Percentiles rank a stretch among this genome's conserved stretches.
Evolutionary conservation across 2,329 filamentous ascomycete species (phyloP).

Genomic region (Penicillium polonicum): DNA sequence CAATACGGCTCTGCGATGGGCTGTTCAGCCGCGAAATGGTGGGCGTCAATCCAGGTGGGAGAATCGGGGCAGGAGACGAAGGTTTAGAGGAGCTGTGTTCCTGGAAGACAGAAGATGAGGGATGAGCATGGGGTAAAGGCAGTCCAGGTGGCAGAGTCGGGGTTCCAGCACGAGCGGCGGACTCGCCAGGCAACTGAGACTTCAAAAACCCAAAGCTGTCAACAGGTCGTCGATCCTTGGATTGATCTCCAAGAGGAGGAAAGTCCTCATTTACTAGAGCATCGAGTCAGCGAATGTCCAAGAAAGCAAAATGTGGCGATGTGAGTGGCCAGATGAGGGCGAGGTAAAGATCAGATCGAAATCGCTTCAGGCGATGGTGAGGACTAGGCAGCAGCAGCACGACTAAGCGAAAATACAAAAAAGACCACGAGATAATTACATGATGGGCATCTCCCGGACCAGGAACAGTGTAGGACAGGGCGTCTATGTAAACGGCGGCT

Average conservation of each 20-base stretch:
- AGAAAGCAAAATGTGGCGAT: slow-evolving; percentile 11
- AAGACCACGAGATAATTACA: slow-evolving; percentile 38
- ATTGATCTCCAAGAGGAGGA: slow-evolving; percentile 43
- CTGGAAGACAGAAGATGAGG: slow-evolving; percentile 35
- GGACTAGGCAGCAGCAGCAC: slow-evolving; percentile 6
- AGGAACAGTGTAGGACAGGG: slow-evolving; percentile 31
- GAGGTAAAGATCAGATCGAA: not conserved
- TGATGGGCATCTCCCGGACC: slow-evolving; percentile 25
- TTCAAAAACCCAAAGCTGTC: slow-evolving; percentile 40
- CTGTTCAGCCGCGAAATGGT: slow-evolving; percentile 30
- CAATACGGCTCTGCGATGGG: slow-evolving; percentile 29
- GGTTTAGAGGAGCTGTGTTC: slow-evolving; percentile 34
- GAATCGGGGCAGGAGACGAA: slow-evolving; percentile 27
- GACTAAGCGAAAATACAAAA: slow-evolving; percentile 29
- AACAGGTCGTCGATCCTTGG: slow-evolving; percentile 37
- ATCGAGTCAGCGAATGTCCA: slow-evolving; percentile 29
- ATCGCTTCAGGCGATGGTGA: not conserved
- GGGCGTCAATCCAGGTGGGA: slow-evolving; percentile 31
- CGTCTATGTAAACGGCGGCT: slow-evolving; percentile 45
- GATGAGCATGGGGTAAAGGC: slow-evolving; percentile 43
- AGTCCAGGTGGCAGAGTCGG: slow-evolving; percentile 44
- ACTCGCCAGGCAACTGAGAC: slow-evolving; percentile 35
- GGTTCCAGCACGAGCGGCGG: slow-evolving; percentile 38
- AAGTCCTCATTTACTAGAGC: slow-evolving; percentile 48
- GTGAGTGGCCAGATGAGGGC: slow-evolving; percentile 13